Evolutionary conservation across 768 basidiomycete species (phyloP).

Genomic region (Crepidotus variabilis): DNA sequence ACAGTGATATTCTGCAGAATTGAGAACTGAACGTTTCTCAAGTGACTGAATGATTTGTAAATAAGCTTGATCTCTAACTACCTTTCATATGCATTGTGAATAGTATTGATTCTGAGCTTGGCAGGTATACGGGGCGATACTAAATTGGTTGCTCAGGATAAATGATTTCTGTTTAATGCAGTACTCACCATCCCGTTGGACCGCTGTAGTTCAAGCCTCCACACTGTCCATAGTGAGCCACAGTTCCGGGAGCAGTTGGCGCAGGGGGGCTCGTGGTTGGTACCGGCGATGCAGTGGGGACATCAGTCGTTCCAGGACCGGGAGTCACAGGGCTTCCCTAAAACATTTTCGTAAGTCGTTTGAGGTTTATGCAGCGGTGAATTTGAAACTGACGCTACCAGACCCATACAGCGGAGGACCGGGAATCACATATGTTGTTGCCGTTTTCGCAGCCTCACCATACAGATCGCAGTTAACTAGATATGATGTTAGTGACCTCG

Average conservation of each 20-base stretch:
- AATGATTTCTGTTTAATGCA: neutral
- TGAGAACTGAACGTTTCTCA: too few relatives aligned
- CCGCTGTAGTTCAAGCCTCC: slow-evolving; percentile 39
- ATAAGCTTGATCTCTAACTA: too few relatives aligned
- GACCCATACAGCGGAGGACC: slow-evolving; percentile 44
- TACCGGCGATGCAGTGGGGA: slow-evolving; percentile 12
- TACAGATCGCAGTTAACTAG: slow-evolving; percentile 39
- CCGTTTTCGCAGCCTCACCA: slow-evolving; percentile 30
- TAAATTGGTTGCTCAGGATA: neutral
- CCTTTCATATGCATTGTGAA: slow-evolving; percentile 9
- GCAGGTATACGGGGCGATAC: neutral
- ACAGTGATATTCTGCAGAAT: too few relatives aligned
- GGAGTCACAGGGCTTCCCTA: slow-evolving; percentile 9
- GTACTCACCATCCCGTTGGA: slow-evolving; percentile 31
- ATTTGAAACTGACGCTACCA: slow-evolving; percentile 3
- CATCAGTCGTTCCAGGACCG: slow-evolving; percentile 14
- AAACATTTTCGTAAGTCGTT: slow-evolving; percentile 4
- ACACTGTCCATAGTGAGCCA: slow-evolving; percentile 38
- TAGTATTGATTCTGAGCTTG: neutral
- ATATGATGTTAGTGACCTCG: slow-evolving; percentile 14
- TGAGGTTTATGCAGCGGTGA: slow-evolving; percentile 7
- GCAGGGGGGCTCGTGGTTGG: slow-evolving; percentile 14
- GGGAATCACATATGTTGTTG: slow-evolving; percentile 39
- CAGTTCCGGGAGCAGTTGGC: slow-evolving; percentile 23
- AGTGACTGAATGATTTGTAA: too few relatives aligned